These are phyloP conservation scores for Malbranchea cinnamomea DNA, from an alignment of 2,329 filamentous ascomycete genomes.

Conservation along the genomic window DNA sequence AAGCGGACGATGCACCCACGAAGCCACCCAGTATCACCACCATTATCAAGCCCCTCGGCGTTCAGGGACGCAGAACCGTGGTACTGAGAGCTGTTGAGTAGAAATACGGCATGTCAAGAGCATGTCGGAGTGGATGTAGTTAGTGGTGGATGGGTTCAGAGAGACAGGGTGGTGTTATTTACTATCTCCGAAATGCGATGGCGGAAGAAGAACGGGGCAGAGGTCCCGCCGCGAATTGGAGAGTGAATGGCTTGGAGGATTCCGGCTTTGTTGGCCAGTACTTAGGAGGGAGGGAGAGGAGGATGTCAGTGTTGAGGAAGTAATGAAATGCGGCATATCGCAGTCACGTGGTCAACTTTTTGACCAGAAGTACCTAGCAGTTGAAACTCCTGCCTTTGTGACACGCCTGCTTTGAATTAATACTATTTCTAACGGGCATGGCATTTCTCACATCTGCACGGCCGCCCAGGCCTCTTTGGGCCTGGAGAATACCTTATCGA, in stretches of 20 bases:
- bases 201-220: constrained; percentile 62
- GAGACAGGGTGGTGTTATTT: constrained; percentile 36
- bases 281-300: too few relatives aligned
- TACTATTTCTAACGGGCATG: too few relatives aligned
- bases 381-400: too few relatives aligned
- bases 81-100: constrained; percentile 46
- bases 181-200: constrained; percentile 61
- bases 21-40: constrained; percentile 28
- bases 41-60: constrained; percentile 20
- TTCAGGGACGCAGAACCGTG: constrained; percentile 16
- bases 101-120: constrained; percentile 84
- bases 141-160: constrained; percentile 45
- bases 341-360: too few relatives aligned
- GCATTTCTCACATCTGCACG: too few relatives aligned
- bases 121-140: constrained; percentile 95
- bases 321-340: too few relatives aligned
- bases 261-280: constrained; percentile 50
- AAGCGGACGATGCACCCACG: constrained; percentile 30
- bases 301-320: too few relatives aligned
- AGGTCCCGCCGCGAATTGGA: constrained; percentile 77
- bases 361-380: too few relatives aligned
- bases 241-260: constrained; percentile 89
- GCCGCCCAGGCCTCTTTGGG: too few relatives aligned
- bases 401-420: too few relatives aligned
- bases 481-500: too few relatives aligned